A percentile compares a stretch with the other conserved stretches of the same genome.
These are phyloP conservation scores for Aspergillus quadricinctus DNA, from an alignment of 2,329 filamentous ascomycete species.

Conservation along the genomic window DNA sequence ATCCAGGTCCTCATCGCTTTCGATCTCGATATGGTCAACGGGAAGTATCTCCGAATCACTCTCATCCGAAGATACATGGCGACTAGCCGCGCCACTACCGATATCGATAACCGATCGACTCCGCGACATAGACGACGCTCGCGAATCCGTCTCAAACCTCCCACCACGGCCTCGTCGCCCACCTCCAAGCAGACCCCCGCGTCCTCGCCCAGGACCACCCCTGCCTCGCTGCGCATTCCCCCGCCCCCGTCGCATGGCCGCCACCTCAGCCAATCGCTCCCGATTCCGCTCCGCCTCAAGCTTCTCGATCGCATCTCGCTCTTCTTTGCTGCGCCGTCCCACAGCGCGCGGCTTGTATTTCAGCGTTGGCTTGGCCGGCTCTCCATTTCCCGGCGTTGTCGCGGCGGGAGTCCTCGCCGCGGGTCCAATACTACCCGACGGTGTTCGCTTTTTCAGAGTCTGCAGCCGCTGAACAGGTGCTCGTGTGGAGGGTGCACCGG, in stretches of 20 bases:
- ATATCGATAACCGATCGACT: slow-evolving; percentile 27
- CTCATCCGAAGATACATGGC: slow-evolving; percentile 44
- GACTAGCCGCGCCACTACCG: slow-evolving; percentile 15
- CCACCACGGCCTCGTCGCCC: slow-evolving; percentile 21
- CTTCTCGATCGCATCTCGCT: slow-evolving; percentile 41
- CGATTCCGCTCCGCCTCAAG: slow-evolving; percentile 39
- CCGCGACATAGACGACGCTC: slow-evolving; percentile 25
- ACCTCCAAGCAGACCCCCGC: slow-evolving; percentile 28
- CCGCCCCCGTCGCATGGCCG: slow-evolving; percentile 35
- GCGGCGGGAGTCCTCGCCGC: slow-evolving; percentile 13
- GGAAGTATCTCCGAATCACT: slow-evolving; percentile 45
- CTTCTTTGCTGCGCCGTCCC: slow-evolving; percentile 41
- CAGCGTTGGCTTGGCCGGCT: slow-evolving; percentile 34
- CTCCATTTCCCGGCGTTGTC: slow-evolving; percentile 16
- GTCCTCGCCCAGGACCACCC: slow-evolving; percentile 27
- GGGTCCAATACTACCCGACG: slow-evolving; percentile 34
- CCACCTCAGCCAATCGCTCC: slow-evolving; percentile 37
- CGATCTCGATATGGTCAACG: slow-evolving; percentile 55
- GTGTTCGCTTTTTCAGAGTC: slow-evolving; percentile 37
- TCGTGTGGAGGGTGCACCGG: slow-evolving; percentile 20
- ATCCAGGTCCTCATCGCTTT: slow-evolving; percentile 49
- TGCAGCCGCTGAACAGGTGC: slow-evolving; percentile 40
- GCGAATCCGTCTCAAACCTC: slow-evolving; percentile 19
- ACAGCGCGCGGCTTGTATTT: slow-evolving; percentile 43
- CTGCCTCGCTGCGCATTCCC: slow-evolving; percentile 25